phyloP scores from a whole-genome alignment of 345 rosid species.

The Boechera divaricarpa region DNA sequence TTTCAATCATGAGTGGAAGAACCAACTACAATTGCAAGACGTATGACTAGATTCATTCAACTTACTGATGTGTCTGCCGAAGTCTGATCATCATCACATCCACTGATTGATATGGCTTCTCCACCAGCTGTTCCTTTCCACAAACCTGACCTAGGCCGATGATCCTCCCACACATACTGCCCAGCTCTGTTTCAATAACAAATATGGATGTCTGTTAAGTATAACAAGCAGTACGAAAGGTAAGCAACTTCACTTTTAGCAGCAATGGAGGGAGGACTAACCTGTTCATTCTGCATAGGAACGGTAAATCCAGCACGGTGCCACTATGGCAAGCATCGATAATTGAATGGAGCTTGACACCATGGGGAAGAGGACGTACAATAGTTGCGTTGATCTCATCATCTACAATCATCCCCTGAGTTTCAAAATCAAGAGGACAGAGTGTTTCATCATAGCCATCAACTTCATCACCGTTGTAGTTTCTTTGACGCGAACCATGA shows the following conservation, averaged over 20 bases:
- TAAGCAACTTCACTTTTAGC: not conserved
- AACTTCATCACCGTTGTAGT: conserved; percentile 80
- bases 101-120: conserved; percentile 82
- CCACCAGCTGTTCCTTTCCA: conserved; percentile 95
- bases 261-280: conserved; percentile 20
- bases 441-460: conserved; percentile 92
- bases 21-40: conserved; percentile 3
- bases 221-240: not conserved
- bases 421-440: conserved; percentile 88
- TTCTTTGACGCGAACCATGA: conserved; percentile 79
- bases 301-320: conserved; percentile 82
- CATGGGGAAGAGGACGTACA: conserved; percentile 75
- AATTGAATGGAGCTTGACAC: conserved; percentile 80
- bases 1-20: conserved; percentile 24
- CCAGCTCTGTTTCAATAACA: conserved; percentile 55
- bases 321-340: conserved; percentile 93
- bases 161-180: conserved; percentile 80
- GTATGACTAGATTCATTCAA: conserved; percentile 8
- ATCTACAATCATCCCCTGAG: conserved; percentile 96
- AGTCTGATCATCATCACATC: conserved; percentile 91
- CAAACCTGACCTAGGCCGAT: conserved; percentile 81
- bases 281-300: conserved; percentile 87
- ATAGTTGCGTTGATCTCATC: conserved; percentile 80
- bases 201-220: not conserved
- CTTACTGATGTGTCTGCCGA: conserved; percentile 91